Base-by-base conservation (phyloP, 75 land plant species). In the Isoetes taiwanensis region DNA sequence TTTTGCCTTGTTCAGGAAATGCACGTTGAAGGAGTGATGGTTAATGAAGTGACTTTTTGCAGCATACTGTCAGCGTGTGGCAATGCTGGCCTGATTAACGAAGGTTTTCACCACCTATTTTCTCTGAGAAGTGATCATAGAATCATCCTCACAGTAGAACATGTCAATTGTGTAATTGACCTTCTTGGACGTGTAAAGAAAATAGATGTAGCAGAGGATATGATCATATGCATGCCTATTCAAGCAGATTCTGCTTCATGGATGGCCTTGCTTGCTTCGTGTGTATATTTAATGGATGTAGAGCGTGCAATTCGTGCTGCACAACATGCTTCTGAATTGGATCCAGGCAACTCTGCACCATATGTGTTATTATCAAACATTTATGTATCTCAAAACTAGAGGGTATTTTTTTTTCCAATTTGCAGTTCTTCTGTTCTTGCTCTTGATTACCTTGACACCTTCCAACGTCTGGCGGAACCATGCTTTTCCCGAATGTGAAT, bases 361-460 rank as follows among this genome's bases (percentile, higher is more conserved):
- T 78, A 69, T 64, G 58, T 82, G 0, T 57, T 77, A 66, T 62
- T 82, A 30, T 78, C 78, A 14, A 82, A 78, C 67, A 72, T 69
- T 9, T 74, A 72, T 53, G 73, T 69, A 34, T 67, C 73, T 2
- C n/a, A n/a, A n/a, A n/a, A n/a, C n/a, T n/a, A n/a, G n/a, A n/a
- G n/a, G n/a, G n/a, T n/a, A n/a, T n/a, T n/a, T n/a, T n/a, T n/a
- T n/a, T n/a, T n/a, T n/a, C n/a, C n/a, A n/a, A n/a, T n/a, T n/a
- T n/a, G n/a, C n/a, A n/a, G n/a, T n/a, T n/a, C n/a, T n/a, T n/a
- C n/a, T n/a, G n/a, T n/a, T n/a, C n/a, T n/a, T n/a, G n/a, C n/a
- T n/a, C n/a, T n/a, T n/a, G n/a, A n/a, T n/a, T n/a, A n/a, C n/a
- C n/a, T n/a, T n/a, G n/a, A n/a, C n/a, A n/a, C n/a, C n/a, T n/a